Evolutionary conservation across 495 filamentous ascomycete species (phyloP).

Genomic region (Aspergillus biplanus): DNA sequence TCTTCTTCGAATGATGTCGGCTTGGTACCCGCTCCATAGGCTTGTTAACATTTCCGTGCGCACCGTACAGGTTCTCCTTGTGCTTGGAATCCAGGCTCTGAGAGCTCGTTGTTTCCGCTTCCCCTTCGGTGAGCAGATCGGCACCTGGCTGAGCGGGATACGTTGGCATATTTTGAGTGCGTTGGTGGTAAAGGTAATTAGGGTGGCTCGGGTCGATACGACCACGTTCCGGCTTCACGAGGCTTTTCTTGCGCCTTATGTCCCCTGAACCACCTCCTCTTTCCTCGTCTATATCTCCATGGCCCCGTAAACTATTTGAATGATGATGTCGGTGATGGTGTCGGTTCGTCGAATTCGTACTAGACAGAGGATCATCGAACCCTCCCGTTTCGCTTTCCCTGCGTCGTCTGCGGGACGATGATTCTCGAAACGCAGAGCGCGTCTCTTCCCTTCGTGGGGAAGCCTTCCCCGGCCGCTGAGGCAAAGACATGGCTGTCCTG

Average conservation of each 20-base stretch:
- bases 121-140: slow-evolving; percentile 79
- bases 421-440: slow-evolving; percentile 63
- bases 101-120: slow-evolving; percentile 59
- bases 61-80: slow-evolving; percentile 41
- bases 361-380: slow-evolving; percentile 49
- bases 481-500: slow-evolving; percentile 61
- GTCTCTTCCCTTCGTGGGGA: slow-evolving; percentile 63
- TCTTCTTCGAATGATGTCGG: slow-evolving; percentile 48
- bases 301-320: slow-evolving; percentile 40
- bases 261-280: slow-evolving; percentile 40
- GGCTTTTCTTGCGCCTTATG: slow-evolving; percentile 70
- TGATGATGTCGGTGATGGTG: slow-evolving; percentile 38
- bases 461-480: slow-evolving; percentile 62
- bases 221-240: slow-evolving; percentile 86
- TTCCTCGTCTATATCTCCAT: slow-evolving; percentile 42
- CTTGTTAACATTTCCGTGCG: slow-evolving; percentile 48
- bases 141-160: slow-evolving; percentile 89
- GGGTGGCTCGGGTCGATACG: slow-evolving; percentile 82
- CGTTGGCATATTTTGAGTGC: slow-evolving; percentile 77
- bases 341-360: slow-evolving; percentile 41
- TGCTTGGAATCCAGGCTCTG: slow-evolving; percentile 58
- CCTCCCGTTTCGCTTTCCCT: slow-evolving; percentile 67
- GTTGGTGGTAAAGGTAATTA: slow-evolving; percentile 91
- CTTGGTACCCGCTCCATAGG: slow-evolving; percentile 52
- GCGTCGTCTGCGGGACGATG: slow-evolving; percentile 69